Evolutionary conservation across 78 protist genomes (phyloP), one percentile per base, ranked within the genome.

Genomic region (Dictyostelium citrinum): DNA sequence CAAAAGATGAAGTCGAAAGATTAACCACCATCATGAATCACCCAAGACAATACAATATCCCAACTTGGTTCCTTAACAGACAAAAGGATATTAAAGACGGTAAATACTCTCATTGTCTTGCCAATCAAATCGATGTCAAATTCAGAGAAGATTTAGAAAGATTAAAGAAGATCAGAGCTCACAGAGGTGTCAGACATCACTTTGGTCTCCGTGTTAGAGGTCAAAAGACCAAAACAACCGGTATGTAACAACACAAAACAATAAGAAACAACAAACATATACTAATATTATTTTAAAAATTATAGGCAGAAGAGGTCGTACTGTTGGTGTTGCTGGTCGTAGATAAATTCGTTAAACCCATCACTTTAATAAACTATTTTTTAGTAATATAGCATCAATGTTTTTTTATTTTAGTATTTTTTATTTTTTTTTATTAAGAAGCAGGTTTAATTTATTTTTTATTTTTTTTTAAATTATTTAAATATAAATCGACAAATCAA

Each of bases 141-240:
- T 93, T 97, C 83, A 99, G 99, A 95, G 99, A 99, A 81, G 99
- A 99, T 88, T 80, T 99, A 55, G 99, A 99, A 97, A 96, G 99
- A 83, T 83, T 99, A 71, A 98, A 97, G 97, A 99, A 98, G 98
- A 98, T 99, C 97, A 77, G 97, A 45, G 80, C 90, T 51, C 99
- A 99, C 97, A 92, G 99, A 31, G 99, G 99, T 98, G 93, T 99
- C 49, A 96, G 97, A 68, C 99, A 99, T 97, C 90, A 88, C 96
- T 97, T 98, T 98, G 99, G 99, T 43, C 94, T 99, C 94, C 97
- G 97, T n/a, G 99, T 99, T 82, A 97, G 99, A 71, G 99, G 99
- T 84, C 99, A 99, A 97, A 99, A 98, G 98, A 99, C 99, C 67
- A 98, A 98, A 97, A 99, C 99, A 72, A 99, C 99, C 6, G 99